Conservation (phyloP, 2,329 filamentous ascomycete species). For the Colletotrichum chrysophilum region DNA sequence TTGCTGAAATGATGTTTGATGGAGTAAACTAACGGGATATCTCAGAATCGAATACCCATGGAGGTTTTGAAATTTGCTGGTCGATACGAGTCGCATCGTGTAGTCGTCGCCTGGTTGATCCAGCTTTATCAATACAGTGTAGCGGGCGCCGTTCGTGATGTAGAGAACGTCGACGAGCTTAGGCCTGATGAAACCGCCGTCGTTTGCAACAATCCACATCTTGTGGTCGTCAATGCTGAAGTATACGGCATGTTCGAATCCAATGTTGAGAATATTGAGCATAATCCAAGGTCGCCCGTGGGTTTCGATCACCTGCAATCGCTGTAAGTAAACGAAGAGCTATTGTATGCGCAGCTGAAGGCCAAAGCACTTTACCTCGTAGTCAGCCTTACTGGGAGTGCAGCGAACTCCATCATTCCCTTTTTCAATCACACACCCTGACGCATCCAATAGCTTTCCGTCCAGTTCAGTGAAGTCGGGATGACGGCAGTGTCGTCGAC, state of each 20-base stretch:
- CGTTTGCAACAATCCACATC: constrained; percentile 58
- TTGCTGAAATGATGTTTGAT: background rate
- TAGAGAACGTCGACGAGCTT: constrained; percentile 32
- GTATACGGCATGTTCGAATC: background rate
- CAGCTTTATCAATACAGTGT: constrained; percentile 53
- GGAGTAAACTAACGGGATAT: background rate
- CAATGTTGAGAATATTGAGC: constrained; percentile 1
- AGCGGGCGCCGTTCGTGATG: constrained; percentile 57
- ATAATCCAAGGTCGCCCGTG: constrained; percentile 1
- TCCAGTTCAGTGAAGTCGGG: background rate
- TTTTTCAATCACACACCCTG: background rate
- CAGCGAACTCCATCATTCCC: background rate
- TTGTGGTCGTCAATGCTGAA: constrained; percentile 56
- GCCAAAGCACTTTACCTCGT: background rate
- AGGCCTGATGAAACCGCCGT: constrained; percentile 59
- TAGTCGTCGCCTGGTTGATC: constrained; percentile 50
- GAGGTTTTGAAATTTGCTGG: constrained; percentile 57
- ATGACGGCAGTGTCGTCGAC: constrained; percentile 52
- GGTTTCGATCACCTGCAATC: background rate
- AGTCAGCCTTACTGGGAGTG: background rate
- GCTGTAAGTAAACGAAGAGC: background rate
- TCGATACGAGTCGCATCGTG: constrained; percentile 57
- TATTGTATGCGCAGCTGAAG: background rate
- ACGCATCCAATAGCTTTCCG: background rate
- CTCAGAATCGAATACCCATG: constrained; percentile 53